A percentile compares a stretch with the other conserved stretches of the same genome.
These are phyloP conservation scores for Phlyctochytrium planicorne DNA, from an alignment of 192 early-diverging fungal genomes.

Conservation along the genomic window DNA sequence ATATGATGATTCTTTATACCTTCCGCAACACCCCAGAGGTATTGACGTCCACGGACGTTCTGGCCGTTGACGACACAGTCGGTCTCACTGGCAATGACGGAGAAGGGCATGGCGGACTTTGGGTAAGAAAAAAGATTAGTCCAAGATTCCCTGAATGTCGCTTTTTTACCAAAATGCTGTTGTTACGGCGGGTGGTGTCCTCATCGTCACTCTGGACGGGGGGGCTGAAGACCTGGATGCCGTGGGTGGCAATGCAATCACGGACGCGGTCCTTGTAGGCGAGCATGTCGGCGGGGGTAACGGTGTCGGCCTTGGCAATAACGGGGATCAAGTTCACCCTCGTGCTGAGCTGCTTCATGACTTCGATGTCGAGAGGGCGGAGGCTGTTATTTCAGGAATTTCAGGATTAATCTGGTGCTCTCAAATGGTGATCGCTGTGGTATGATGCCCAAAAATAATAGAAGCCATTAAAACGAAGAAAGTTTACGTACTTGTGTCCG, in stretches of 20 bases:
- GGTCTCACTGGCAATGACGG: slow-evolving; percentile 87
- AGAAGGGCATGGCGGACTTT: slow-evolving; percentile 91
- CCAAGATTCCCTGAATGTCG: too few relatives aligned
- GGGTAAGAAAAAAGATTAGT: slow-evolving; percentile 10
- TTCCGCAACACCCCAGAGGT: slow-evolving; percentile 98
- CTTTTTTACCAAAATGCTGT: slow-evolving; percentile 74
- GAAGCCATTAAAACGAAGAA: background rate
- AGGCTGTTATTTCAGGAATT: slow-evolving; percentile 45
- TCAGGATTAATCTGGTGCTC: too few relatives aligned
- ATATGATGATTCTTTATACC: slow-evolving; percentile 21
- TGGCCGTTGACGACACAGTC: slow-evolving; percentile 88
- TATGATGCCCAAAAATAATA: slow-evolving; percentile 14
- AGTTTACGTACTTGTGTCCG: slow-evolving; percentile 76
- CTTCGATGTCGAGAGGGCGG: slow-evolving; percentile 91
- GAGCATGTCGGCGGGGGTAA: slow-evolving; percentile 86
- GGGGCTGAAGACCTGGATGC: slow-evolving; percentile 88
- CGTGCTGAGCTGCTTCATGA: slow-evolving; percentile 95
- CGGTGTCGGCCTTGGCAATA: slow-evolving; percentile 97
- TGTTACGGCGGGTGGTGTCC: slow-evolving; percentile 67
- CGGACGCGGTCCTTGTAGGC: slow-evolving; percentile 93
- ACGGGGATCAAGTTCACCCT: slow-evolving; percentile 98
- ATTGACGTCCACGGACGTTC: slow-evolving; percentile 91
- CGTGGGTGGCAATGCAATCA: slow-evolving; percentile 88
- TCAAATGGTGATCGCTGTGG: too few relatives aligned
- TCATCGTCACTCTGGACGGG: slow-evolving; percentile 88